Evolutionary conservation across 169 alveolate genomes (phyloP).

Genomic region (Eimeria brunetti): DNA sequence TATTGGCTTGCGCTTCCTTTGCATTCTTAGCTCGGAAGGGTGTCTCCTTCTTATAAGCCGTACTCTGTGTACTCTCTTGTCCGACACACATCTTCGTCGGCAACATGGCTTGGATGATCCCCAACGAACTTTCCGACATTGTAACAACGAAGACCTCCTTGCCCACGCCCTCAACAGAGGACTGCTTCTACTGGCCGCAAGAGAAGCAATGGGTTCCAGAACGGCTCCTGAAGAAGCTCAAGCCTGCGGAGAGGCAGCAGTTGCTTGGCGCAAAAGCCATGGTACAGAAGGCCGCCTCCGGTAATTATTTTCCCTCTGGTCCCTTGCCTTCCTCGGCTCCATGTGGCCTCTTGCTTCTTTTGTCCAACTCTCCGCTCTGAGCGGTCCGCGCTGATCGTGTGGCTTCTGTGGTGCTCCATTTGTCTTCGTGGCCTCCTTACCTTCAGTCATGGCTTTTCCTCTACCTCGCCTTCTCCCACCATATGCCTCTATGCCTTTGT

Average conservation of each 20-base stretch:
- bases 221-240: conserved; percentile 50
- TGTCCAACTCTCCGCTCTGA: not conserved
- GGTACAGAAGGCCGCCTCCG: conserved; percentile 73
- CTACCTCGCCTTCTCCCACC: not conserved
- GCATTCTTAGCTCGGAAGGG: not conserved
- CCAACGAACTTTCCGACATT: conserved; percentile 48
- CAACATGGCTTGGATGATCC: conserved; percentile 66
- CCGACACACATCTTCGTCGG: conserved; percentile 12
- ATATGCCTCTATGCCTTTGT: not conserved
- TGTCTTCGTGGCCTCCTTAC: not conserved
- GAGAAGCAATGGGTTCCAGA: conserved; percentile 72
- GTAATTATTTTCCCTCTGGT: not conserved
- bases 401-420: not conserved
- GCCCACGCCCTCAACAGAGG: conserved; percentile 76
- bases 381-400: not conserved
- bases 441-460: not conserved
- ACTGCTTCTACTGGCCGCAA: conserved; percentile 53
- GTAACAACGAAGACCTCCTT: conserved; percentile 6
- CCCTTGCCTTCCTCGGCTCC: not conserved
- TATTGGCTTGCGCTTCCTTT: not conserved
- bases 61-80: not conserved
- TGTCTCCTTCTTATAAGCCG: not conserved
- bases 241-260: conserved; percentile 19
- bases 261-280: conserved; percentile 52
- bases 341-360: not conserved